Percentiles rank a stretch among this genome's conserved stretches.
Conservation (phyloP, 768 basidiomycete species). For the Leccinum disarticulatum region DNA sequence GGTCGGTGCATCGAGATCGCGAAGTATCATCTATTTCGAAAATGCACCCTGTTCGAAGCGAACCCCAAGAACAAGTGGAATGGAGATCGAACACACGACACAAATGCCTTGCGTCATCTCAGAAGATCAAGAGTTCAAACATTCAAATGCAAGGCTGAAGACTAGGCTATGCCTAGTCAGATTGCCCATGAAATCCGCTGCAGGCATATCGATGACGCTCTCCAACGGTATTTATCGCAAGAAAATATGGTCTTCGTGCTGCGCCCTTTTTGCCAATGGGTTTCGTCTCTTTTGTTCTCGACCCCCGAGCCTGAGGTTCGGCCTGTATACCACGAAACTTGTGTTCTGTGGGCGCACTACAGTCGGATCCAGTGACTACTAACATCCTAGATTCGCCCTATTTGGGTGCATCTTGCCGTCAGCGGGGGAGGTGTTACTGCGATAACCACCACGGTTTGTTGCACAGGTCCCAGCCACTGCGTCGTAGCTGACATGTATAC, state of each 20-base stretch:
- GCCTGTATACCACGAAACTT: neutral
- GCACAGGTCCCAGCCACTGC: no score
- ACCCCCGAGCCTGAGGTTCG: no score
- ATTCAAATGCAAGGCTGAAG: neutral
- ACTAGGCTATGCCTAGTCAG: neutral
- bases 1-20: neutral
- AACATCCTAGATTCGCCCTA: no score
- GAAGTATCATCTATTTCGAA: neutral
- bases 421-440: no score
- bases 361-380: no score
- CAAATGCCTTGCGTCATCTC: neutral
- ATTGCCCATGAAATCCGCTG: neutral
- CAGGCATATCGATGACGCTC: neutral
- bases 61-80: neutral
- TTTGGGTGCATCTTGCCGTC: no score
- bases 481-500: no score
- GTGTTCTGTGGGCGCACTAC: neutral
- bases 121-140: neutral
- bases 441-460: no score
- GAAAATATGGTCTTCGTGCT: neutral
- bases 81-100: neutral
- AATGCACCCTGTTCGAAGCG: conserved; percentile 4
- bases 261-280: neutral
- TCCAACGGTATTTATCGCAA: neutral
- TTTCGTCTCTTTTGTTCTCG: neutral